phyloP scores from a whole-genome alignment of 495 filamentous ascomycete genomes.

The Pyrenopolyporus hunteri region DNA sequence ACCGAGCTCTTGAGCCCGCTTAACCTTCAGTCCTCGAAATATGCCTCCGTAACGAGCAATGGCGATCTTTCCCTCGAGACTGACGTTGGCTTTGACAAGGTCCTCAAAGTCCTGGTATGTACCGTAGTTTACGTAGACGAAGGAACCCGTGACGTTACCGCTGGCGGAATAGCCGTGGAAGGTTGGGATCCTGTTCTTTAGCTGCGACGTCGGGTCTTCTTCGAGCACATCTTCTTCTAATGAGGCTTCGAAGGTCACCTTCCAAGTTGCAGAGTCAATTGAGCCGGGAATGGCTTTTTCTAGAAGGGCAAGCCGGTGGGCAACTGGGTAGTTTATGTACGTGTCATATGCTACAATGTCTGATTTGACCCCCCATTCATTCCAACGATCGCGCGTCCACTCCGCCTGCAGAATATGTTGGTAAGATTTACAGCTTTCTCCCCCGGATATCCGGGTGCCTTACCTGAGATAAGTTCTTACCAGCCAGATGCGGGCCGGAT shows the following conservation, averaged over 20 bases:
- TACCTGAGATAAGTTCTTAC: slow-evolving; percentile 76
- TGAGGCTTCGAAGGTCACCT: slow-evolving; percentile 77
- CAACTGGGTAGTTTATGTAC: slow-evolving; percentile 88
- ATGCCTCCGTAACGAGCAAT: slow-evolving; percentile 84
- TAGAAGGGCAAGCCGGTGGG: slow-evolving; percentile 78
- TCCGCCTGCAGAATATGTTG: slow-evolving; percentile 62
- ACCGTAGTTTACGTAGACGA: slow-evolving; percentile 88
- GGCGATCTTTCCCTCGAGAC: slow-evolving; percentile 82
- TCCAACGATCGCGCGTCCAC: slow-evolving; percentile 88
- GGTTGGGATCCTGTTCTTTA: slow-evolving; percentile 79
- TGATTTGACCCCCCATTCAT: slow-evolving; percentile 77
- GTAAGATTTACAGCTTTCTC: neutral
- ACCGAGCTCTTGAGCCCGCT: slow-evolving; percentile 88
- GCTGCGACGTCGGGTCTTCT: slow-evolving; percentile 77
- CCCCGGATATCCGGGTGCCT: neutral
- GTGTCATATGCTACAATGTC: slow-evolving; percentile 82
- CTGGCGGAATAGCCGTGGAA: slow-evolving; percentile 95
- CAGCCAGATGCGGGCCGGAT: slow-evolving; percentile 82
- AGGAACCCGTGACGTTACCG: slow-evolving; percentile 83
- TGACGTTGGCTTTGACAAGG: slow-evolving; percentile 74
- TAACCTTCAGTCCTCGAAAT: slow-evolving; percentile 91
- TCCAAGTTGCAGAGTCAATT: slow-evolving; percentile 50
- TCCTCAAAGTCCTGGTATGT: slow-evolving; percentile 86
- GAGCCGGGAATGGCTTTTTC: slow-evolving; percentile 53
- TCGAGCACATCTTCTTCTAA: slow-evolving; percentile 86